Percentiles rank a stretch among this genome's conserved stretches.
phyloP scores from a whole-genome alignment of 148 eudicot species.

The Chenopodium berlandieri region DNA sequence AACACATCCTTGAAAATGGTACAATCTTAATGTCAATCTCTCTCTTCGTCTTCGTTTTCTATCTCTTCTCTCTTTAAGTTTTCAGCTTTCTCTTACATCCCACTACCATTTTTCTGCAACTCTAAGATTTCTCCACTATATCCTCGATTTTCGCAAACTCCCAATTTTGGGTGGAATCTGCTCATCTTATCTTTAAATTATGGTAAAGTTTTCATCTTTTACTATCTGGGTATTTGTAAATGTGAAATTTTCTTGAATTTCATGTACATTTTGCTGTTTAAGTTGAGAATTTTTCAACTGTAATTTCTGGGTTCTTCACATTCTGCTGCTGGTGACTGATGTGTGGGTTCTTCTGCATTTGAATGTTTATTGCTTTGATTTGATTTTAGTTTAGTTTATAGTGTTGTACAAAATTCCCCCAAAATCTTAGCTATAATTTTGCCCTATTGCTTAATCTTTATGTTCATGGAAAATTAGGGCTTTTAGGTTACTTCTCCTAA shows the following conservation, averaged over 20 bases:
- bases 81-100: not conserved
- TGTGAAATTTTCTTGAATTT: not conserved
- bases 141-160: conserved; percentile 5
- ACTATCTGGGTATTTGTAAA: not conserved
- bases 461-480: conserved; percentile 17
- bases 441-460: conserved; percentile 5
- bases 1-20: not conserved
- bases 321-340: not conserved
- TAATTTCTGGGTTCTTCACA: not conserved
- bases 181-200: not conserved
- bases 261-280: not conserved
- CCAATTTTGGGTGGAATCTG: not conserved
- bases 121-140: conserved; percentile 1
- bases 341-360: not conserved
- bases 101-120: not conserved
- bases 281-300: not conserved
- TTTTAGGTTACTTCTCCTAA: not conserved
- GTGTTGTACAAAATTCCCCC: not conserved
- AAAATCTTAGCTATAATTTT: not conserved
- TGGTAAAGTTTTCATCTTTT: not conserved
- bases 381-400: not conserved
- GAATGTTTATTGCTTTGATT: not conserved
- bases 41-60: not conserved
- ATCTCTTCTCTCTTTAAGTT: not conserved
- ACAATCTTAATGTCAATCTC: not conserved